These are phyloP conservation scores for Lepraria neglecta DNA, from an alignment of 495 filamentous ascomycete genomes.

Conservation along the genomic window DNA sequence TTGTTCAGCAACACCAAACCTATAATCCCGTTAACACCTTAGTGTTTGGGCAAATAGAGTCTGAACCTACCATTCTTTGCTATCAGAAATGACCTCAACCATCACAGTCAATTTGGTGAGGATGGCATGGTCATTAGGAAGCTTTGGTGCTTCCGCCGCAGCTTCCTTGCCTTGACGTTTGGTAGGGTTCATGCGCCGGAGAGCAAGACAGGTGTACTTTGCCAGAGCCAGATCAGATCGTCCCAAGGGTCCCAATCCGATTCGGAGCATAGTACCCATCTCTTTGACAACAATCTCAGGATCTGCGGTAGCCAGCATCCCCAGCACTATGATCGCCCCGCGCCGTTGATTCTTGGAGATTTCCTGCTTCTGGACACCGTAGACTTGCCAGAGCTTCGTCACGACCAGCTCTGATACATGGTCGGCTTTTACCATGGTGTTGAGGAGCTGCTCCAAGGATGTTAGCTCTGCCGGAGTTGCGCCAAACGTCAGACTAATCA, in stretches of 20 bases:
- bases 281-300: conserved; percentile 89
- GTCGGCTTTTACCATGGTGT: conserved; percentile 94
- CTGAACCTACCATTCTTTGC: conserved; percentile 76
- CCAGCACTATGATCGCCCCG: conserved; percentile 90
- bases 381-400: conserved; percentile 94
- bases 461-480: conserved; percentile 91
- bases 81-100: conserved; percentile 74
- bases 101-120: conserved; percentile 73
- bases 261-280: conserved; percentile 86
- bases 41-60: background rate
- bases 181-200: conserved; percentile 80
- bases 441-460: conserved; percentile 86
- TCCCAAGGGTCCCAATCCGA: conserved; percentile 77
- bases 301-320: conserved; percentile 91
- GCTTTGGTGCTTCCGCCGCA: conserved; percentile 59
- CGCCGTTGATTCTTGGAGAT: conserved; percentile 89
- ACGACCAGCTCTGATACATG: conserved; percentile 81
- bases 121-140: conserved; percentile 88
- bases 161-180: conserved; percentile 71
- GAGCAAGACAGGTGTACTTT: conserved; percentile 88
- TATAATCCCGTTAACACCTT: conserved; percentile 15
- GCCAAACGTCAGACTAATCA: conserved; percentile 97
- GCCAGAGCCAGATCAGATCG: conserved; percentile 78
- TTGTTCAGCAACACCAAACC: conserved; percentile 88
- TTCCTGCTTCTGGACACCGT: conserved; percentile 85